Base-by-base conservation (phyloP, 441 rosid species). In the Populus hybrid region DNA sequence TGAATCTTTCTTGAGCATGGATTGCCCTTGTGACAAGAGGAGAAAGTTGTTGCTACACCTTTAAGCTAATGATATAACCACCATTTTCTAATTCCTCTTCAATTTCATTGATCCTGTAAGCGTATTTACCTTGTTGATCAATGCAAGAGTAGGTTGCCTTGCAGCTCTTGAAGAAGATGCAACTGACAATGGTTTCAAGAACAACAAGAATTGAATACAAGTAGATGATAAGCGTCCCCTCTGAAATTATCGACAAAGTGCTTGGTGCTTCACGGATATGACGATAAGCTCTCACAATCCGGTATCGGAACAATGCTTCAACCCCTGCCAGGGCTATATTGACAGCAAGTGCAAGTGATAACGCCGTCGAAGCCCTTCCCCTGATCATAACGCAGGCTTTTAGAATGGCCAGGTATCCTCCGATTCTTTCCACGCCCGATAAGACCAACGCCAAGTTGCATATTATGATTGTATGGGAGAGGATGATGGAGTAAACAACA, bases 381-480 rank as follows among this genome's bases (percentile, higher is more conserved):
- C 79, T 80, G 5, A 90, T 85, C 36, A 92, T 68, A 72, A 91
- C 75, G 78, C 89, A 88, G 0, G 96, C 88, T 53, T 90, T 90
- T 18, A 91, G 84, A 46, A 94, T 85, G 0, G 93, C 80, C 75
- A 85, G 61, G 71, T 78, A 87, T 8, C 94, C 98, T 1, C 91
- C 88, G 1, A 78, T 66, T 65, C 73, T 73, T 72, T 87, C 92
- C 36, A 71, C 66, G 3, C 90, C 97, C 0, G 97, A 89, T 70
- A 88, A n/a, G 36, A 90, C 83, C 88, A 92, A 78, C 0, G 97
- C 94, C 23, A 96, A 38, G 81, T 90, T 93, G 83, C 93, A 84
- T 67, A 91, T 80, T 1, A 94, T 77, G 32, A 93, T 78, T 67
- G 92, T 85, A 75, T 92, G 87, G 12, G 95, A 98, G 10, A 94